Base-by-base conservation (phyloP, 352 stramenopile genomes). In the Peronospora tabacina region DNA sequence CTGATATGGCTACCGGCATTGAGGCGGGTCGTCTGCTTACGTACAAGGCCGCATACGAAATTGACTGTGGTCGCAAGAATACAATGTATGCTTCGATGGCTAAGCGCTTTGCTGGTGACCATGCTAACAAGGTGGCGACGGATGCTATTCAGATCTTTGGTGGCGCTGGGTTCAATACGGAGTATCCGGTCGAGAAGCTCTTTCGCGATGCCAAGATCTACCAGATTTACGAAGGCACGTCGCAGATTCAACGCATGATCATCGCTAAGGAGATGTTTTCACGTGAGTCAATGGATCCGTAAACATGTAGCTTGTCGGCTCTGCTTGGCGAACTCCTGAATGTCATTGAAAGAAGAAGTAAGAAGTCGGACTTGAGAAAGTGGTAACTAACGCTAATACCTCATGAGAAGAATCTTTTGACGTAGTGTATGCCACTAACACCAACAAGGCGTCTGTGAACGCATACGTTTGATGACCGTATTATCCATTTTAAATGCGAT, bases 171-270 rank as follows among this genome's bases (percentile, higher is more conserved):
- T 95, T 94, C 60, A 95, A 95, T 70, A 95, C 82, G 0, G 86
- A 96, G 54, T 96, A 95, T 70, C 83, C 81, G 9, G 85, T 96
- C n/a, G 86, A 96, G 63, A 95, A 95, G 68, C 80, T 95, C 52
- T 92, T 93, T 63, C 79, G 87, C 42, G 87, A 96, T 40, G 80
- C 80, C 45, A 94, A 95, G 70, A 94, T 96, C 53, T 94, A 92
- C 63, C 76, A 91, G 59, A 95, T 96, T 56, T 96, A 96, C 71
- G 87, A 96, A 46, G 87, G 86, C 40, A 96, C 87, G 52, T 92
- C 76, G 39, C 84, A 96, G 61, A 95, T 96, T 61, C 84, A 96
- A 66, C 77, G 82, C 46, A 75, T 96, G 63, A 87, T 96, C 55
- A 89, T 96, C 57, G 78, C 78, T 49, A 90, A 93, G 66, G 79